Percentiles rank a stretch among this genome's conserved stretches.
These are phyloP conservation scores for Daucus carota DNA, from an alignment of 129 eudicot genomes.

Conservation along the genomic window DNA sequence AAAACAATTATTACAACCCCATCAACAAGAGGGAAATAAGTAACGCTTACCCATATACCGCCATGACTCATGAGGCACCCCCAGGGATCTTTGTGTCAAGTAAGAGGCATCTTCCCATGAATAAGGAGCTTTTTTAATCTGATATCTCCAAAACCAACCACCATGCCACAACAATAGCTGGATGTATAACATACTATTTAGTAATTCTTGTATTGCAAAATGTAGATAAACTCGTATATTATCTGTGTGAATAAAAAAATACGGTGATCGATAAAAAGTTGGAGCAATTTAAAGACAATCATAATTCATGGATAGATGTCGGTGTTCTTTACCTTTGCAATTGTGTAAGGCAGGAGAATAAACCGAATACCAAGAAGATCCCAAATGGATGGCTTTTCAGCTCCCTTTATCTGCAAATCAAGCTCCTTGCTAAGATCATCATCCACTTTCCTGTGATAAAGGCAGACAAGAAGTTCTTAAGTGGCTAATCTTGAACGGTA, in stretches of 20 bases:
- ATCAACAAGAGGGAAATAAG: background rate
- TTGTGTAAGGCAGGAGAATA: slow-evolving; percentile 77
- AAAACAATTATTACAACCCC: background rate
- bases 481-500: background rate
- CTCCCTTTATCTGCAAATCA: slow-evolving; percentile 94
- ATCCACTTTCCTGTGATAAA: slow-evolving; percentile 49
- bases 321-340: slow-evolving; percentile 51
- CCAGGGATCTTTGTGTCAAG: slow-evolving; percentile 72
- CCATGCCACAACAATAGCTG: slow-evolving; percentile 79
- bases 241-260: background rate
- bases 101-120: slow-evolving; percentile 96
- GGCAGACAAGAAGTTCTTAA: slow-evolving; percentile 2
- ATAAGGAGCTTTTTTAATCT: slow-evolving; percentile 59
- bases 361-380: slow-evolving; percentile 79
- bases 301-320: background rate
- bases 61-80: slow-evolving; percentile 70
- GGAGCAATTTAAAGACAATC: background rate
- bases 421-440: slow-evolving; percentile 93
- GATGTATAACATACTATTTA: slow-evolving; percentile 11
- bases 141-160: slow-evolving; percentile 88
- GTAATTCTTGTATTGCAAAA: slow-evolving; percentile 5
- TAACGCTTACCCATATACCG: slow-evolving; percentile 48
- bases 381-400: slow-evolving; percentile 91
- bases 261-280: background rate
- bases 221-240: background rate